phyloP scores from a whole-genome alignment of 2,329 filamentous ascomycete species.

The Metarhizium robertsii region DNA sequence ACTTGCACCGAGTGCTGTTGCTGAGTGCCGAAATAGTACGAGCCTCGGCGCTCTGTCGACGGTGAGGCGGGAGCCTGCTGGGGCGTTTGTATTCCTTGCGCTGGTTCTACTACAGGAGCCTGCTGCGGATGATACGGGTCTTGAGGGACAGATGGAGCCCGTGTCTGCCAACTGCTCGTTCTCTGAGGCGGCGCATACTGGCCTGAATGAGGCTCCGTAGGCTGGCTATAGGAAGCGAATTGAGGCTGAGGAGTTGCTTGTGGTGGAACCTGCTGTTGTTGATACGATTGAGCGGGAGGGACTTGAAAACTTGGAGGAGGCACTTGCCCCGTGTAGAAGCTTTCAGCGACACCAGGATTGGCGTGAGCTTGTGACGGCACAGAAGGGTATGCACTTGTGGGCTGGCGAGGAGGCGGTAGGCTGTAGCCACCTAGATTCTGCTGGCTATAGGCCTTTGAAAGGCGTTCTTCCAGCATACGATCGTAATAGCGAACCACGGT shows the following conservation, averaged over 20 bases:
- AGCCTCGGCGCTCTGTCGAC: constrained; percentile 40
- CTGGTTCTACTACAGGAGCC: constrained; percentile 14
- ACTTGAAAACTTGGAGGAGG: constrained; percentile 22
- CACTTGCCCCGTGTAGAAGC: constrained; percentile 67
- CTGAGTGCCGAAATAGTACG: constrained; percentile 47
- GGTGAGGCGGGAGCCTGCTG: constrained; percentile 19
- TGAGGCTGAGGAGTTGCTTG: constrained; percentile 29
- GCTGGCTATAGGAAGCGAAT: constrained; percentile 33
- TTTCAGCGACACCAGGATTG: constrained; percentile 55
- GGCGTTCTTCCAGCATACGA: constrained; percentile 89
- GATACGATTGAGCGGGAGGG: constrained; percentile 11
- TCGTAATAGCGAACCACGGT: constrained; percentile 97
- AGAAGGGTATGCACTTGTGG: constrained; percentile 60
- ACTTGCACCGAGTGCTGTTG: constrained; percentile 14
- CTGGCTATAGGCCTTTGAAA: constrained; percentile 87
- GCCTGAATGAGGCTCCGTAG: constrained; percentile 27
- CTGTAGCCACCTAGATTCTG: constrained; percentile 61
- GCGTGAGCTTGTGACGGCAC: constrained; percentile 46
- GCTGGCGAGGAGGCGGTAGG: constrained; percentile 40
- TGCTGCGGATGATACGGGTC: constrained; percentile 20
- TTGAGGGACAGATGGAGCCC: constrained; percentile 25
- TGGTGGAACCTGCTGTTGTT: constrained; percentile 19
- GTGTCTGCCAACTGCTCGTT: constrained; percentile 41
- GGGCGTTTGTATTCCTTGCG: constrained; percentile 18
- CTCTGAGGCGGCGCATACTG: constrained; percentile 39